Conservation (phyloP, 495 filamentous ascomycete genomes). For the Xylaria curta region DNA sequence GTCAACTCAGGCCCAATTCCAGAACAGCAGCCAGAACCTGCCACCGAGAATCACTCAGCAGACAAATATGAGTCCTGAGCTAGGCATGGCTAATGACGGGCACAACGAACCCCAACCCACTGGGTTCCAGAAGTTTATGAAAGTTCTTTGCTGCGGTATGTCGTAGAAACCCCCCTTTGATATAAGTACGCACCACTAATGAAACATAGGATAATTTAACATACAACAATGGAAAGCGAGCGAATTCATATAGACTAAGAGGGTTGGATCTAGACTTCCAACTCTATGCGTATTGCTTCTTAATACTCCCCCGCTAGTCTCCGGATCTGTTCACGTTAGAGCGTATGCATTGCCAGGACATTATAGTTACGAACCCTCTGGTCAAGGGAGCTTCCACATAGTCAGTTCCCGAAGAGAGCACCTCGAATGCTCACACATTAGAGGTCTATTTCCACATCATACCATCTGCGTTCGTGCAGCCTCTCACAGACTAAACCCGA, state of each 20-base stretch:
- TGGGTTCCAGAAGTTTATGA: constrained; percentile 78
- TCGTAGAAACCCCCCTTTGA: constrained; percentile 12
- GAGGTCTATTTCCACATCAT: neutral
- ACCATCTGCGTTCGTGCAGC: constrained; percentile 2
- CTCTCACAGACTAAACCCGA: constrained; percentile 14
- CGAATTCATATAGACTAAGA: constrained; percentile 42
- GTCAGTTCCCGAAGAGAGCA: neutral
- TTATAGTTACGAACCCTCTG: constrained; percentile 15
- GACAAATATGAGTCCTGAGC: constrained; percentile 56
- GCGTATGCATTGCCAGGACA: constrained; percentile 23
- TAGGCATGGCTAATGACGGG: constrained; percentile 46
- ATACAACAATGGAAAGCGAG: constrained; percentile 32
- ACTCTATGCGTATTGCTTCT: constrained; percentile 34
- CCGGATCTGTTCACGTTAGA: constrained; percentile 18
- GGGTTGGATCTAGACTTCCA: constrained; percentile 34
- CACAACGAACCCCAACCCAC: constrained; percentile 56
- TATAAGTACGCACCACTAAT: neutral
- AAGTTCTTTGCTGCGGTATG: constrained; percentile 81
- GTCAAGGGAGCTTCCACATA: neutral
- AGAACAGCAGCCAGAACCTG: constrained; percentile 85
- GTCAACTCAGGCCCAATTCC: constrained; percentile 86
- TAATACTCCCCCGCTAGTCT: constrained; percentile 33
- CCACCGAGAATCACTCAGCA: constrained; percentile 68
- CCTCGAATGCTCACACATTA: neutral
- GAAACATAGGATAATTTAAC: constrained; percentile 15